Evolutionary conservation across 179 eudicot species (phyloP).

Genomic region (Camellia oleifera): DNA sequence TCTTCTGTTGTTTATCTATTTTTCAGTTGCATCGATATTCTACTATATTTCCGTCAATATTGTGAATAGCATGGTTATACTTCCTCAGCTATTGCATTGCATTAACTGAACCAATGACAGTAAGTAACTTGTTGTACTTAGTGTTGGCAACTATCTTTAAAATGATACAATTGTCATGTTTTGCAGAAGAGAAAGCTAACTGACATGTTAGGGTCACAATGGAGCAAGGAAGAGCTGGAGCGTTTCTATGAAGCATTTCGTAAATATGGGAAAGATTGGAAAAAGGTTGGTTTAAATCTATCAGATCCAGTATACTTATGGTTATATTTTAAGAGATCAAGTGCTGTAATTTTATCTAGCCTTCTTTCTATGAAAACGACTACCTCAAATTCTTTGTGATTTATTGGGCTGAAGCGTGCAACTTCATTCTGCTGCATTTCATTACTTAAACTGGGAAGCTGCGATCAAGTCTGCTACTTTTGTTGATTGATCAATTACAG

Average conservation of each 20-base stretch:
- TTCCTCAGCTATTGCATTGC: slow-evolving; percentile 5
- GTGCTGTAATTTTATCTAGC: neutral
- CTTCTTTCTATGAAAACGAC: too few relatives aligned
- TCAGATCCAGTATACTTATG: neutral
- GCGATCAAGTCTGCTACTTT: neutral
- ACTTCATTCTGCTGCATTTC: neutral
- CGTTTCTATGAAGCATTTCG: slow-evolving; percentile 95
- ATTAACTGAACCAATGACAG: neutral
- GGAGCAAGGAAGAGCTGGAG: slow-evolving; percentile 90
- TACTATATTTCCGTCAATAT: neutral
- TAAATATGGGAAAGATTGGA: slow-evolving; percentile 95
- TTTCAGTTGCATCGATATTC: slow-evolving; percentile 7
- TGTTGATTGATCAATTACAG: slow-evolving; percentile 1
- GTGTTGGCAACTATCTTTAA: neutral
- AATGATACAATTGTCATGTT: slow-evolving; percentile 4
- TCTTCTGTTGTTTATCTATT: neutral
- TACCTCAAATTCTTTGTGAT: too few relatives aligned
- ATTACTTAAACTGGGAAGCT: neutral
- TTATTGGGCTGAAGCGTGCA: neutral
- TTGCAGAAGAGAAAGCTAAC: slow-evolving; percentile 86
- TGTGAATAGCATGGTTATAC: neutral
- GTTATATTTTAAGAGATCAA: neutral
- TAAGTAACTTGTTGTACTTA: neutral
- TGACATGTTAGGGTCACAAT: slow-evolving; percentile 87
- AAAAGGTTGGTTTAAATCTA: slow-evolving; percentile 53